Evolutionary conservation across 768 basidiomycete species (phyloP), one percentile per base, ranked within the genome.

Genomic region (Kwoniella dejecticola): DNA sequence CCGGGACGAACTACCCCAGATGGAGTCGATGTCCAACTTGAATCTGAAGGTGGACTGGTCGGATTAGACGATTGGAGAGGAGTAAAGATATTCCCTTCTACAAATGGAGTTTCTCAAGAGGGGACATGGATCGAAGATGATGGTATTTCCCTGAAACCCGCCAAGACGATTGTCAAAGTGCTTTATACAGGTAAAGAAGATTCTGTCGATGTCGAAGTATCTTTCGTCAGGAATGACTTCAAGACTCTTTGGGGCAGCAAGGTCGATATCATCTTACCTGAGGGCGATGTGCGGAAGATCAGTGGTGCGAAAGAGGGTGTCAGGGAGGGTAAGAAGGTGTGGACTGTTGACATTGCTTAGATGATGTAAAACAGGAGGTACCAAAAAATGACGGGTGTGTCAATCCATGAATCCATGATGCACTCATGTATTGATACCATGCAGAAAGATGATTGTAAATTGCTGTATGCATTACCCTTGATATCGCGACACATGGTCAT

Each of bases 51-150:
- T 11, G 77, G 76, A 23, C 52, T 77, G 7, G 77, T 79, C 13
- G 74, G 65, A 1, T 60, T 79, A n/a, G 78, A 79, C 48, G 76
- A 78, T 52, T 79, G 71, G 71, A 47, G 78, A 54, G 78, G 77
- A 1, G 64, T 77, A 33, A 68, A 74, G 60, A 71, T 78, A 30
- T 79, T 73, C 70, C 78, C 78, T 36, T 64, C 70, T 5, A 47
- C 47, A 17, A 41, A 41, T 4, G 58, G 58, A 12, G 50, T 50
- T n/a, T 24, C 31, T 21, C 69, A 64, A 30, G 27, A 47, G 13
- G 70, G 64, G 15, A 50, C 53, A 4, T 79, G 78, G 78, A 76
- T 61, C n/a, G 78, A 79, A 52, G 78, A 79, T 46, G 78, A 79
- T 56, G 78, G 78, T 12, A 70, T 72, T 46, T 73, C 70, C 12